These are phyloP conservation scores for Somion occarium DNA, from an alignment of 1,284 basidiomycete species.

Conservation along the genomic window DNA sequence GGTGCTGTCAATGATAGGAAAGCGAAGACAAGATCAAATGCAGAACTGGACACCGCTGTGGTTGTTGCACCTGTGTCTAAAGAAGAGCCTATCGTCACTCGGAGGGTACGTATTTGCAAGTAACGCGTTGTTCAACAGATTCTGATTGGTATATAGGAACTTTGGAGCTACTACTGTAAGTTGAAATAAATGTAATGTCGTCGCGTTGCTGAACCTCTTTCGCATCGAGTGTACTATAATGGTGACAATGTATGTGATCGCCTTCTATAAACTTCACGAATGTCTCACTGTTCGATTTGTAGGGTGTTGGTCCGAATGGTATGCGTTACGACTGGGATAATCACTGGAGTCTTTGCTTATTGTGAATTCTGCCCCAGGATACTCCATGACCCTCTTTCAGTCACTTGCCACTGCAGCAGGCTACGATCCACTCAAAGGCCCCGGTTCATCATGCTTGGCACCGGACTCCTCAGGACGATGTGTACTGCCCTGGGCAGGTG, in stretches of 20 bases:
- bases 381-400: conserved; percentile 72
- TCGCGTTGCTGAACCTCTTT: conserved; percentile 2
- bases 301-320: conserved; percentile 60
- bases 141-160: too few relatives aligned
- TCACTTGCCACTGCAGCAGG: conserved; percentile 63
- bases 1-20: background rate
- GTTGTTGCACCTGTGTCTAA: conserved; percentile 17
- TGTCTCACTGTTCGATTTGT: background rate
- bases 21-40: background rate
- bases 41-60: background rate
- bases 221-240: conserved; percentile 58
- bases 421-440: conserved; percentile 60
- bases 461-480: conserved; percentile 57
- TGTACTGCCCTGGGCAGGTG: conserved; percentile 67
- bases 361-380: conserved; percentile 31
- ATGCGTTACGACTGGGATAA: conserved; percentile 5
- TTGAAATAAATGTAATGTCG: conserved; percentile 8
- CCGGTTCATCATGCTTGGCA: conserved; percentile 58
- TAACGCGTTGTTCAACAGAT: background rate
- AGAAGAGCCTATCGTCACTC: conserved; percentile 27
- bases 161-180: conserved; percentile 72
- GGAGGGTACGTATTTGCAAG: conserved; percentile 20
- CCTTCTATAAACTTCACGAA: background rate
- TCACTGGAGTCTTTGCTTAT: background rate
- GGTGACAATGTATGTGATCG: conserved; percentile 57